These are phyloP conservation scores for Selaginella moellendorffii DNA, from an alignment of 75 land plant genomes.

Conservation along the genomic window DNA sequence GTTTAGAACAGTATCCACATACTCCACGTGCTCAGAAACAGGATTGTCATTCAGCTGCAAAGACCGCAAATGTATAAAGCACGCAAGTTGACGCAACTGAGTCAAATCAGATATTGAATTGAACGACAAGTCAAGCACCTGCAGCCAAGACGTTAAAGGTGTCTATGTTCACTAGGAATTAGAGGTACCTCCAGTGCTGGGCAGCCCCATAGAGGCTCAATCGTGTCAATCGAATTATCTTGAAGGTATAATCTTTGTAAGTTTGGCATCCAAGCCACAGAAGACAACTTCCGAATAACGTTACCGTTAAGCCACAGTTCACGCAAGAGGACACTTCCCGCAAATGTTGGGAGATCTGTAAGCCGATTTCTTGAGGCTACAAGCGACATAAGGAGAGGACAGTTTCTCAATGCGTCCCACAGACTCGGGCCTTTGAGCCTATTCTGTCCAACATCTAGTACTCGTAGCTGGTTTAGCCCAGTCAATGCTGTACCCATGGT, in stretches of 20 bases:
- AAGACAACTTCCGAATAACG: slow-evolving; percentile 14
- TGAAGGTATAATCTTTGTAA: slow-evolving; percentile 26
- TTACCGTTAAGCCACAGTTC: slow-evolving; percentile 37
- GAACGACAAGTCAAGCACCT: slow-evolving; percentile 33
- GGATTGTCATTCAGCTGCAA: slow-evolving; percentile 33
- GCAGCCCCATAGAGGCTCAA: slow-evolving; percentile 22
- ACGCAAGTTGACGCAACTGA: slow-evolving; percentile 19
- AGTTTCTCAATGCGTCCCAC: slow-evolving; percentile 25
- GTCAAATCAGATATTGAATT: slow-evolving; percentile 14
- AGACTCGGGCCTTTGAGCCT: slow-evolving; percentile 21
- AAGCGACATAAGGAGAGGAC: slow-evolving; percentile 24
- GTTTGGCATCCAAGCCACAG: slow-evolving; percentile 29
- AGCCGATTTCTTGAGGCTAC: slow-evolving; percentile 24
- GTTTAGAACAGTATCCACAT: slow-evolving; percentile 23
- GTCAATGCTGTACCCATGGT: slow-evolving; percentile 14
- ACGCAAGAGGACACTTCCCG: slow-evolving; percentile 23
- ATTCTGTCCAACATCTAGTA: slow-evolving; percentile 28
- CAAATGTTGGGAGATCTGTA: slow-evolving; percentile 24
- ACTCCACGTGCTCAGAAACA: slow-evolving; percentile 10
- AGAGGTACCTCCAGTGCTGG: slow-evolving; percentile 20
- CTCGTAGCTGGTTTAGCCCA: slow-evolving; percentile 14
- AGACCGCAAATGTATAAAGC: slow-evolving; percentile 12
- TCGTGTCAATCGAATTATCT: slow-evolving; percentile 23
- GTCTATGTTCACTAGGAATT: background rate
- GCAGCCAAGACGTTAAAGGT: background rate